A percentile compares a stretch with the other conserved stretches of the same genome.
Evolutionary conservation across 345 rosid genomes (phyloP).

Genomic region (Euphorbia peplus): DNA sequence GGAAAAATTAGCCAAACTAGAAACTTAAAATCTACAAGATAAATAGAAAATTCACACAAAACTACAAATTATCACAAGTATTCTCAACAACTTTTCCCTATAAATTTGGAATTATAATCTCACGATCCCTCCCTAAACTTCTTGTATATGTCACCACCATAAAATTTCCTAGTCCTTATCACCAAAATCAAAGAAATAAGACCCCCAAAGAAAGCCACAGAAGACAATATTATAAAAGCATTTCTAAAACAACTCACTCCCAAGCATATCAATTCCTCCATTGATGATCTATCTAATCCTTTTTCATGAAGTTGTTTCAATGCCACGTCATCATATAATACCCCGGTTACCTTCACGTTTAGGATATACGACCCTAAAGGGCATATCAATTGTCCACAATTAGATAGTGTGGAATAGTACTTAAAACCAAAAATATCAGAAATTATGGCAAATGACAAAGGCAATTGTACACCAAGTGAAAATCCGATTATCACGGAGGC

Average conservation of each 20-base stretch:
- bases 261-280: conserved; percentile 62
- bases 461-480: conserved; percentile 74
- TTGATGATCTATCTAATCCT: conserved; percentile 50
- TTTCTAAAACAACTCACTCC: conserved; percentile 60
- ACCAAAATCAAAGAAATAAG: conserved; percentile 57
- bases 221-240: conserved; percentile 52
- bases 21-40: no score
- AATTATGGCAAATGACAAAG: conserved; percentile 68
- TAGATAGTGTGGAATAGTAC: conserved; percentile 87
- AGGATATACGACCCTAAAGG: conserved; percentile 83
- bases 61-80: no score
- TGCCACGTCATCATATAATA: conserved; percentile 64
- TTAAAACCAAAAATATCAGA: conserved; percentile 88
- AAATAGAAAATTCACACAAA: no score
- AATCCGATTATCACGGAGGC: conserved; percentile 79
- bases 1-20: no score
- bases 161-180: conserved; percentile 64
- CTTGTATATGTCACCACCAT: conserved; percentile 74
- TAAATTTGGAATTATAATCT: neutral
- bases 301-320: conserved; percentile 42
- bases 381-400: conserved; percentile 75
- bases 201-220: conserved; percentile 60
- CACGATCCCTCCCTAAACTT: conserved; percentile 44
- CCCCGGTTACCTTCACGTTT: conserved; percentile 68
- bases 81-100: no score